Evolutionary conservation across 2,329 filamentous ascomycete species (phyloP).

Genomic region (Mycogone perniciosa): DNA sequence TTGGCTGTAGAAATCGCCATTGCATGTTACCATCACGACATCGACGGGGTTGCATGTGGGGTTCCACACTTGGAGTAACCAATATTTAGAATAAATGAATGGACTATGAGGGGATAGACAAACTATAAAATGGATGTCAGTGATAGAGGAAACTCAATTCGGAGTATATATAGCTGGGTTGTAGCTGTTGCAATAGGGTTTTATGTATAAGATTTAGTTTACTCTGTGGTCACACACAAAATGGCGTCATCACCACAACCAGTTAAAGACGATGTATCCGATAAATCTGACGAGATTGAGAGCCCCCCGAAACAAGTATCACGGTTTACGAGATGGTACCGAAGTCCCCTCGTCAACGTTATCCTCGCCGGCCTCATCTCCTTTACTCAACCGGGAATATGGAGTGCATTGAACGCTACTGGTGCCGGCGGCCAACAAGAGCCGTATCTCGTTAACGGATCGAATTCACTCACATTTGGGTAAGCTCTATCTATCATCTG

Average conservation of each 20-base stretch:
- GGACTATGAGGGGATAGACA: no score
- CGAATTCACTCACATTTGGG: conserved; percentile 44
- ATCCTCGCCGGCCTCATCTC: conserved; percentile 47
- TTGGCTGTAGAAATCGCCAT: no score
- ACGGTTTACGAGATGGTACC: conserved; percentile 35
- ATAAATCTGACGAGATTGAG: conserved; percentile 2
- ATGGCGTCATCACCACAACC: conserved; percentile 42
- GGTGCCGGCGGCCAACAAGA: conserved; percentile 42
- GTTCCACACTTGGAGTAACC: no score
- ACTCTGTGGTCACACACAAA: no score
- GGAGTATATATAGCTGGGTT: no score
- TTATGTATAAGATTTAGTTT: no score
- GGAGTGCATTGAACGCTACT: conserved; percentile 50
- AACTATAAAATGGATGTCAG: no score
- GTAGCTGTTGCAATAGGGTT: no score
- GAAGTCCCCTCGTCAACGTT: conserved; percentile 46
- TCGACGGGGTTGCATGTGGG: no score
- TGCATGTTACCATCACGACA: no score
- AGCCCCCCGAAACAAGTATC: conserved; percentile 1
- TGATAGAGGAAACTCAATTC: no score
- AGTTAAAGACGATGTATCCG: conserved; percentile 43
- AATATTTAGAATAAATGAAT: no score
- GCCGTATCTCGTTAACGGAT: conserved; percentile 36
- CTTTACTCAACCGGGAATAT: conserved; percentile 44
- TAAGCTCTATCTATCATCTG: conserved; percentile 36